Conservation (phyloP, 176 grass and related monocot species). For the Cenchrus fungigraminus region DNA sequence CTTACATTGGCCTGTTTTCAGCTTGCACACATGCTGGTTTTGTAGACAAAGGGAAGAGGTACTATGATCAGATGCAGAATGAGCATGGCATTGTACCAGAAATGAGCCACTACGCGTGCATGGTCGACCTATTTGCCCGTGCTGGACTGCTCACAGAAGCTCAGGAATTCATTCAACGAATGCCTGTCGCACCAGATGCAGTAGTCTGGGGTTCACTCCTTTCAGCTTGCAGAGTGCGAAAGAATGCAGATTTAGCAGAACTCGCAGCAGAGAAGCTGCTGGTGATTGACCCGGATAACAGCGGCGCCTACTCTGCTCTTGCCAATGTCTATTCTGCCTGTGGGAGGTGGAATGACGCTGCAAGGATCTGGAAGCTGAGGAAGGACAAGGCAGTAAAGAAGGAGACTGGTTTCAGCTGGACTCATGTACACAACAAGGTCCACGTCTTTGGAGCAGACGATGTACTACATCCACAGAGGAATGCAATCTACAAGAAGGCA, state of each 20-base stretch:
- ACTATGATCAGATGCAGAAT: constrained; percentile 79
- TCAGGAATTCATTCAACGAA: constrained; percentile 73
- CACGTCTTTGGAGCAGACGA: constrained; percentile 79
- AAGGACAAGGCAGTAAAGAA: constrained; percentile 79
- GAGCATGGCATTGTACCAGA: constrained; percentile 60
- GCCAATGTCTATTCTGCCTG: constrained; percentile 94
- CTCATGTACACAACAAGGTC: constrained; percentile 50
- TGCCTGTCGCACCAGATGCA: constrained; percentile 67
- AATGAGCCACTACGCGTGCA: constrained; percentile 89
- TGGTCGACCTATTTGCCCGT: constrained; percentile 82
- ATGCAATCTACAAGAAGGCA: constrained; percentile 55
- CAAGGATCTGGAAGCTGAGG: constrained; percentile 79
- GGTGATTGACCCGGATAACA: constrained; percentile 65
- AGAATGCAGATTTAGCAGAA: constrained; percentile 71
- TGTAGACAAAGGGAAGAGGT: constrained; percentile 65
- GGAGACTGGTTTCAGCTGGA: constrained; percentile 86
- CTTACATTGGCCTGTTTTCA: constrained; percentile 73
- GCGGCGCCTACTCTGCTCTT: constrained; percentile 83
- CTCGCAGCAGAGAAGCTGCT: constrained; percentile 72
- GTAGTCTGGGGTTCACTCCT: constrained; percentile 84
- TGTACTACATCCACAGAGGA: constrained; percentile 57
- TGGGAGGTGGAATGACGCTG: constrained; percentile 79
- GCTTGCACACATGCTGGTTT: constrained; percentile 79
- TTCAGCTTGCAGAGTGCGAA: constrained; percentile 75
- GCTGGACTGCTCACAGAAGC: constrained; percentile 65